A percentile compares a stretch with the other conserved stretches of the same genome.
Evolutionary conservation across 2,329 filamentous ascomycete species (phyloP).

Genomic region (Apiospora arundinis): DNA sequence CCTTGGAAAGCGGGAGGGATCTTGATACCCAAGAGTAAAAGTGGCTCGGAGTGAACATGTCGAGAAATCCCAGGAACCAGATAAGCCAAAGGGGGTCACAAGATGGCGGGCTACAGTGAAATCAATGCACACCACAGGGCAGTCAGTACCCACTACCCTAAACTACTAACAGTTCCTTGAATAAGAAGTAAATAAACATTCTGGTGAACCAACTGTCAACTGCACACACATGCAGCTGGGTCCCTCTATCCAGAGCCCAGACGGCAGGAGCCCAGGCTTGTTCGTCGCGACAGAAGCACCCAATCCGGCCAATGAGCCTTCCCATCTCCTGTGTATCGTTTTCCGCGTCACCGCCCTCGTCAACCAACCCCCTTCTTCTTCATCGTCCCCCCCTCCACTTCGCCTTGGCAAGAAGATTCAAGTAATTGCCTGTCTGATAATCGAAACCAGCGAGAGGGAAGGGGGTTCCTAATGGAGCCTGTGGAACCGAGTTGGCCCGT

Average conservation of each 20-base stretch:
- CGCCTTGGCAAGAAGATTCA: neutral
- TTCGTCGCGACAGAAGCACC: neutral
- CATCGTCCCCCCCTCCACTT: neutral
- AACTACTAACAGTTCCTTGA: neutral
- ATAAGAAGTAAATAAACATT: neutral
- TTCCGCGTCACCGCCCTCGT: neutral
- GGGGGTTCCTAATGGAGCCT: constrained; percentile 9
- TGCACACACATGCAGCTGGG: neutral
- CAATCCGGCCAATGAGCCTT: neutral
- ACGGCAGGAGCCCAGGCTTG: neutral
- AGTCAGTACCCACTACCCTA: neutral
- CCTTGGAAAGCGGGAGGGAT: neutral
- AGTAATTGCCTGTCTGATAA: constrained; percentile 2
- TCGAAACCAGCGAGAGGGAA: neutral
- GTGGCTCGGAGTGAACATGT: neutral
- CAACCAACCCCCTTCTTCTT: neutral
- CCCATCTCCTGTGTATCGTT: constrained; percentile 7
- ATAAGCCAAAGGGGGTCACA: neutral
- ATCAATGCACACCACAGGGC: neutral
- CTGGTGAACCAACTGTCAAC: neutral
- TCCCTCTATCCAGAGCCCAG: neutral
- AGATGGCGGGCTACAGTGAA: neutral
- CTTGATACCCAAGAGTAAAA: neutral
- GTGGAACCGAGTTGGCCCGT: constrained; percentile 24
- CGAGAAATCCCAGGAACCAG: neutral